phyloP scores from a whole-genome alignment of 2,329 filamentous ascomycete genomes.

The Pseudocercospora pini-densiflorae region DNA sequence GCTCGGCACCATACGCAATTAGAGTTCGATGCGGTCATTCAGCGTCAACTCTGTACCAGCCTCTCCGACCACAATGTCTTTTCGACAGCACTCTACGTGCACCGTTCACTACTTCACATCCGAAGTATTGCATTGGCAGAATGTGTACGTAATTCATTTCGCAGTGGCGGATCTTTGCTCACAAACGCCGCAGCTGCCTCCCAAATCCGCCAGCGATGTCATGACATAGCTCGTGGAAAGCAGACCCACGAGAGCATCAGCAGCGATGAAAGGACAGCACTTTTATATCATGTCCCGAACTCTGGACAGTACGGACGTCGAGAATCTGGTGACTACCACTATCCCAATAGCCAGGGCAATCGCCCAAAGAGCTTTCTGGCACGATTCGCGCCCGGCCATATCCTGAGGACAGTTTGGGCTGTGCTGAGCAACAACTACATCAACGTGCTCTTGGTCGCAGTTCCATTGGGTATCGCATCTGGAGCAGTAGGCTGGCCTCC shows the following conservation, averaged over 20 bases:
- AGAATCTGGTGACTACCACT: background rate
- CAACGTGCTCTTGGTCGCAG: conserved; percentile 74
- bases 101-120: background rate
- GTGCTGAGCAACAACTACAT: conserved; percentile 56
- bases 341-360: background rate
- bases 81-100: background rate
- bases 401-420: conserved; percentile 16
- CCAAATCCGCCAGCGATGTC: conserved; percentile 21
- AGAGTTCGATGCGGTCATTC: conserved; percentile 3
- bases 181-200: conserved; percentile 13
- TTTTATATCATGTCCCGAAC: conserved; percentile 14
- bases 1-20: background rate
- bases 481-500: conserved; percentile 67
- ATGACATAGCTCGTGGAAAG: conserved; percentile 13
- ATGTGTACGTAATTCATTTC: background rate
- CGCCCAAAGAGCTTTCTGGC: conserved; percentile 5
- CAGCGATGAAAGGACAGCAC: conserved; percentile 17
- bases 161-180: background rate
- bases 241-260: conserved; percentile 11
- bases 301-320: conserved; percentile 12
- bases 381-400: conserved; percentile 10
- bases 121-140: background rate
- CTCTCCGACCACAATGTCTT: background rate
- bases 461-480: conserved; percentile 72
- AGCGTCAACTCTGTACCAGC: background rate